Percentiles rank a stretch among this genome's conserved stretches.
phyloP scores from a whole-genome alignment of 2,329 filamentous ascomycete genomes.

The Fusarium mexicanum region DNA sequence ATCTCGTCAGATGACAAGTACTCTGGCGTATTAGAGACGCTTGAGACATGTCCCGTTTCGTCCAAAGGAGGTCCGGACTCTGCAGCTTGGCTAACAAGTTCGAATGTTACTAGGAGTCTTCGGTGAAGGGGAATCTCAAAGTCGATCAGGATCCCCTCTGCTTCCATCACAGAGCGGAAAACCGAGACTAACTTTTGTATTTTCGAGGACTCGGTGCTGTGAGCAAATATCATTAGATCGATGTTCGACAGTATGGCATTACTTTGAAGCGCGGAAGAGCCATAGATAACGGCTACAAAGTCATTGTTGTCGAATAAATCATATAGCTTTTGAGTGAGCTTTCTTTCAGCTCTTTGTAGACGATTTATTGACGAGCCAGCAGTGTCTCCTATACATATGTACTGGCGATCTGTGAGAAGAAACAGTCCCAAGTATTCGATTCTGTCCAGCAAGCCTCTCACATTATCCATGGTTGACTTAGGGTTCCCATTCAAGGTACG shows the following conservation, averaged over 20 bases:
- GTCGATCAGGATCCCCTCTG: not conserved
- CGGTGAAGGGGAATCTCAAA: not conserved
- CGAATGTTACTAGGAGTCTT: not conserved
- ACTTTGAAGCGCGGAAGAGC: not conserved
- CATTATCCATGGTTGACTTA: not conserved
- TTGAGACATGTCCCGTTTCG: not conserved
- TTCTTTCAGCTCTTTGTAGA: not conserved
- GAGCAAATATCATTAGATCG: not conserved
- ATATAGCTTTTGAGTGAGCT: not conserved
- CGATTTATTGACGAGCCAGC: not conserved
- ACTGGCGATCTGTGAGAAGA: not conserved
- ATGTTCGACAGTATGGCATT: not conserved
- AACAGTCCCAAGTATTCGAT: not conserved
- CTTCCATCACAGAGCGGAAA: not conserved
- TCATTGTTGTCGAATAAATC: not conserved
- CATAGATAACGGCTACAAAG: not conserved
- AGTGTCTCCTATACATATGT: not conserved
- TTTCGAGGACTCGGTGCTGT: not conserved
- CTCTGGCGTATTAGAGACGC: not conserved
- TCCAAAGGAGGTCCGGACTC: not conserved
- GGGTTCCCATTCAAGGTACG: not conserved
- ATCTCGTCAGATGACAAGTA: not conserved
- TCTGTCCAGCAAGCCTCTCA: not conserved
- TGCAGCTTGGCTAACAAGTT: not conserved
- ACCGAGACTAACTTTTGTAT: not conserved